Base-by-base conservation (phyloP, 2,329 filamentous ascomycete genomes). In the Lecanoromycetidae sp. region DNA sequence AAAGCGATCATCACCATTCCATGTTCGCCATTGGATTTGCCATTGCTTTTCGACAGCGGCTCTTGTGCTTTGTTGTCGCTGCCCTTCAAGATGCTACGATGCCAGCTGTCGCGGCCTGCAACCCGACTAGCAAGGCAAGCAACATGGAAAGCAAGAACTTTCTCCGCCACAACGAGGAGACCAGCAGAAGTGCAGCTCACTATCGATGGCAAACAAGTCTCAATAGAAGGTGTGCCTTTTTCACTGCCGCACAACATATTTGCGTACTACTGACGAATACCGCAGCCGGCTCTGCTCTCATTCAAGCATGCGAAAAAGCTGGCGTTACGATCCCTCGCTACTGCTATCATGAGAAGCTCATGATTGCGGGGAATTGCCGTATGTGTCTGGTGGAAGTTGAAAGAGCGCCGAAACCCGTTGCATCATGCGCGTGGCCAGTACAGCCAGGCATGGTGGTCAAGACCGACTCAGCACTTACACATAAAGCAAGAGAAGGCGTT, bases 361-460 rank as follows among this genome's bases (percentile, higher is more conserved):
- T 94, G 82, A 94, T 98, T 75, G 91, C 91, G 61, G 91, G 91
- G 69, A 98, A 96, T 71, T 98, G 91, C 71, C 87, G 91, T 72
- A 98, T 98, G 91, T 98, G 91, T 70, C 72, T 98, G 62, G 91
- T 98, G 62, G 91, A 98, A 74, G 91, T 98, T 57, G 91, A 96
- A 72, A 80, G 80, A 68, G 85, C 87, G 52, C 91, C 91, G 50
- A 98, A 98, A 71, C 91, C 91, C 51, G 88, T 96, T 48, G 91
- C 91, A 59, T 98, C 91, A 54, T 98, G 91, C 69, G 91, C 91
- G 58, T 98, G 91, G 91, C 91, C 91, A 44, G 91, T 96, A 57
- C 88, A 95, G 67, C 86, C 91, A 47, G 91, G 91, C 53, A 98
- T 98, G 91, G 87, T 94, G 44, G 91, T 98, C 60, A 95, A 96